Conservation (phyloP, 352 stramenopile genomes). For the Phytophthora vignae region DNA sequence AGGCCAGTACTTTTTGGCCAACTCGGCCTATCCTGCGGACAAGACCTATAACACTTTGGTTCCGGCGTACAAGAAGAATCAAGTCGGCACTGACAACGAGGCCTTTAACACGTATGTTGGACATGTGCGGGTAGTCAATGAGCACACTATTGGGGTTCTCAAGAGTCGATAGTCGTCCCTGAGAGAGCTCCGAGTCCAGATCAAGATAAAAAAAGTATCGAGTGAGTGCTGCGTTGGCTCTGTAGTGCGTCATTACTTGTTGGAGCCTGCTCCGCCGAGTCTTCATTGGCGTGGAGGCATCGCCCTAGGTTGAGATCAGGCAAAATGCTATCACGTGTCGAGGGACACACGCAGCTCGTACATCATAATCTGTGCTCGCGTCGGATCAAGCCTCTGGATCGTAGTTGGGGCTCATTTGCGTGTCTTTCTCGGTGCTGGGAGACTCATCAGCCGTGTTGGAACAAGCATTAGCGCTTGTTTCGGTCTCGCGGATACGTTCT, state of each 20-base stretch:
- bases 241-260: background rate
- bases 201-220: conserved; percentile 7
- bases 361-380: too few species aligned
- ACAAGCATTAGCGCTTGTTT: too few species aligned
- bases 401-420: too few species aligned
- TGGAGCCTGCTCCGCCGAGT: too few species aligned
- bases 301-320: too few species aligned
- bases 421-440: too few species aligned
- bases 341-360: too few species aligned
- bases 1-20: conserved; percentile 21
- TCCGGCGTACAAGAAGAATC: conserved; percentile 4
- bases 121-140: conserved; percentile 24
- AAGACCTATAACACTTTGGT: conserved; percentile 1
- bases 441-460: too few species aligned
- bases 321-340: too few species aligned
- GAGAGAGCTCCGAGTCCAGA: conserved; percentile 23
- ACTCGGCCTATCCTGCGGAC: conserved; percentile 25
- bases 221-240: conserved; percentile 1
- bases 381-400: too few species aligned
- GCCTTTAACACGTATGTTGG: conserved; percentile 7
- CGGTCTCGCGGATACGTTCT: too few species aligned
- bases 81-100: conserved; percentile 13
- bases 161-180: conserved; percentile 32
- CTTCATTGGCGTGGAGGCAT: too few species aligned
- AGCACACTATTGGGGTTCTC: conserved; percentile 33